Base-by-base conservation (phyloP, 257 asterid genomes). In the Fraxinus quadrangulata region DNA sequence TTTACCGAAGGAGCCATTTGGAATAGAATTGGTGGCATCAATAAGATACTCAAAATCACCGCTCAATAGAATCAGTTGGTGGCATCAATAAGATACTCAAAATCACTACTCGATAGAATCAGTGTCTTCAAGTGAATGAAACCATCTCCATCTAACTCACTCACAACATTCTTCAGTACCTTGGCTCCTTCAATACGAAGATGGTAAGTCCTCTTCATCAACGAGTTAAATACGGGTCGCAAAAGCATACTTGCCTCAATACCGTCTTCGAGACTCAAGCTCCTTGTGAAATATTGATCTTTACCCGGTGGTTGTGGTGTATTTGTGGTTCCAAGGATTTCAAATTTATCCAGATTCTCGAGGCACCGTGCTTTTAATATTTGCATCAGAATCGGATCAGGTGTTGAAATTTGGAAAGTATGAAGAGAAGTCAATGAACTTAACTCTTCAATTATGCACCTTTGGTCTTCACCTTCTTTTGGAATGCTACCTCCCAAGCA, bases 1-100 rank as follows among this genome's bases (percentile, higher is more conserved):
- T 30, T 34, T 47, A 12, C 51, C 61, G 54, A 69, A 77, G 24
- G 75, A 30, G 23, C 70, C 75, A 30, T 6, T n/a, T 49, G 80
- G 80, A 68, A 33, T 12, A 6, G 70, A 45, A 5, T 31, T 14
- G 11, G 28, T 10, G 40, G 75, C 51, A 68, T 77, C 68, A 2
- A 77, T 28, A 2, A 47, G 51, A 19, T 13, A 68, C 5, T 30
- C 49, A 2, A 40, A 26, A 31, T 33, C 75, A 31, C 68, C 23
- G 0, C 1, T 0, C 2, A 3, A 10, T 40, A 10, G 47, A 9
- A 1, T 2, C 3, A 40, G 47, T 40, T 14, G 10, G 26, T 17
- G 59, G 69, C 49, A 76, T 67, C 67, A 0, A 76, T 28, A 2
- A 47, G 49, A 19, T 13, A 68, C 5, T 28, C 49, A 2, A 39